phyloP scores from a whole-genome alignment of 2,329 filamentous ascomycete species.

The Trichoderma sp. region DNA sequence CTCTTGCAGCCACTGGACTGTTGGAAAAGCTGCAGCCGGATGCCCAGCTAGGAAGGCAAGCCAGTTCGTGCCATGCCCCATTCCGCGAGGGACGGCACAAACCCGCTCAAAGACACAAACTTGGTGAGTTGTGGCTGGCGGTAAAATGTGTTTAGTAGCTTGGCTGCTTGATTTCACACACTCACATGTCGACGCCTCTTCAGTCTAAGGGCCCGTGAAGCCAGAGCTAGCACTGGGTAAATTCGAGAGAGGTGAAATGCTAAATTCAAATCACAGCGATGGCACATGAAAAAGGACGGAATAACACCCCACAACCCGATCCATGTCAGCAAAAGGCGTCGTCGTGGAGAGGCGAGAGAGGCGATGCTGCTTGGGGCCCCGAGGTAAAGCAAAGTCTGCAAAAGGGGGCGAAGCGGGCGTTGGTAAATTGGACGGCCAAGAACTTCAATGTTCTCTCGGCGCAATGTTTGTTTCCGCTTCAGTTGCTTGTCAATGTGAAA shows the following conservation, averaged over 20 bases:
- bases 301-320: background rate
- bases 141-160: background rate
- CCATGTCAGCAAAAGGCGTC: conserved; percentile 12
- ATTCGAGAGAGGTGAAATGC: background rate
- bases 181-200: background rate
- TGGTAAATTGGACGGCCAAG: background rate
- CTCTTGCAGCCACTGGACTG: background rate
- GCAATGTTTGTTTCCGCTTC: background rate
- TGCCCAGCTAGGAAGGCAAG: background rate
- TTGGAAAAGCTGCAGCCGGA: background rate
- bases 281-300: background rate
- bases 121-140: background rate
- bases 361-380: background rate
- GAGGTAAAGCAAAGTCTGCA: background rate
- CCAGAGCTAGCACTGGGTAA: background rate
- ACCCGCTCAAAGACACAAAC: background rate
- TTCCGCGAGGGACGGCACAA: background rate
- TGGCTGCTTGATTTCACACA: background rate
- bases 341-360: background rate
- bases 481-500: background rate
- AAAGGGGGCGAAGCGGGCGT: background rate
- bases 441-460: background rate
- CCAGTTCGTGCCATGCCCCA: background rate
- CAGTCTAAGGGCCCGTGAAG: background rate
- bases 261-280: background rate